phyloP scores from a whole-genome alignment of 2,329 filamentous ascomycete genomes.

The Ophiocordyceps unilateralis region DNA sequence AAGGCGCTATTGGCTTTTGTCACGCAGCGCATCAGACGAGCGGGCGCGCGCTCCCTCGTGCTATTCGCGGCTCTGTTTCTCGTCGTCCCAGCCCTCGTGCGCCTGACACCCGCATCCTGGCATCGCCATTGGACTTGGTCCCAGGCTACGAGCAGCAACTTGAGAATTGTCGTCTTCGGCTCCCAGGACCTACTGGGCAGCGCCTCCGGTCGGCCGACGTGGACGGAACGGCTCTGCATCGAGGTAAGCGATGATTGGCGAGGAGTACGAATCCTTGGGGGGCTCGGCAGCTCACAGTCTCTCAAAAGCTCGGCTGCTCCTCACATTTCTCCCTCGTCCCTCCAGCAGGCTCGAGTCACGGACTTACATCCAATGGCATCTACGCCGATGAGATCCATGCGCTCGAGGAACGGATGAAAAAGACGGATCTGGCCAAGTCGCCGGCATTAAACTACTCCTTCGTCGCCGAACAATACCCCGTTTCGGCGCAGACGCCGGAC shows the following conservation, averaged over 20 bases:
- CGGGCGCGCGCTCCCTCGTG: constrained; percentile 13
- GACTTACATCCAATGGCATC: constrained; percentile 33
- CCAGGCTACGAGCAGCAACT: neutral
- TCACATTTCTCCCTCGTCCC: constrained; percentile 29
- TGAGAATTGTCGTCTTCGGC: constrained; percentile 35
- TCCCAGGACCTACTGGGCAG: constrained; percentile 28
- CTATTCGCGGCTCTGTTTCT: constrained; percentile 11
- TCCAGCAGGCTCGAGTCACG: constrained; percentile 22
- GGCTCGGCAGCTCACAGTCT: neutral
- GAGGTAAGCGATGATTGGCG: constrained; percentile 18
- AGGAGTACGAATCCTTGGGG: neutral
- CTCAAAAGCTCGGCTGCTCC: constrained; percentile 27
- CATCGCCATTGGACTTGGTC: neutral
- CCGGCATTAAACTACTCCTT: constrained; percentile 27
- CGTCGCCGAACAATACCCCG: constrained; percentile 23
- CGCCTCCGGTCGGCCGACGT: constrained; percentile 16
- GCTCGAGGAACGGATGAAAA: constrained; percentile 15
- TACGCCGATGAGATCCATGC: constrained; percentile 27
- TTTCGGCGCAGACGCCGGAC: constrained; percentile 20
- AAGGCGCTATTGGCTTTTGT: constrained; percentile 19
- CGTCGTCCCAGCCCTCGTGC: constrained; percentile 11
- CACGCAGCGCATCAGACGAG: constrained; percentile 23
- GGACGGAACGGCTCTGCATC: constrained; percentile 31
- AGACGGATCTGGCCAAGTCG: constrained; percentile 12
- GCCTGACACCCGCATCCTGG: constrained; percentile 7